These are phyloP conservation scores for Kalanchoe fedtschenkoi DNA, from an alignment of 164 flowering plant species.

Conservation along the genomic window DNA sequence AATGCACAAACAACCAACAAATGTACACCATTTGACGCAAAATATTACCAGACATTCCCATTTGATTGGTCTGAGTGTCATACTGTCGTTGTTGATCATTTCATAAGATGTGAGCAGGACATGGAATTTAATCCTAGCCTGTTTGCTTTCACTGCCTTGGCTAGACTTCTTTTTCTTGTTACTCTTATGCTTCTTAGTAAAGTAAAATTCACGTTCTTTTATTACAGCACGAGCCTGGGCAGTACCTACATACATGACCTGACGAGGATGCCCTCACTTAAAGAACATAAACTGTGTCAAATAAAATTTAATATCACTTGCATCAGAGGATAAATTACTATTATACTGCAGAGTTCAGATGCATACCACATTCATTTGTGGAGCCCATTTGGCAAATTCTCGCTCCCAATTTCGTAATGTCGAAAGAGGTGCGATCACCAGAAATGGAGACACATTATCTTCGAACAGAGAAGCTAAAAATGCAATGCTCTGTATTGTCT, in stretches of 20 bases:
- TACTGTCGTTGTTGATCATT: conserved; percentile 78
- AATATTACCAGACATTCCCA: conserved; percentile 90
- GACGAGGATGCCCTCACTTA: conserved; percentile 13
- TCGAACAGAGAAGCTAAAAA: conserved; percentile 78
- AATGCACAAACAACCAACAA: conserved; percentile 1
- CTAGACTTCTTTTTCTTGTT: conserved; percentile 71
- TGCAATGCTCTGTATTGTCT: conserved; percentile 98
- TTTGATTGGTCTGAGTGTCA: conserved; percentile 68
- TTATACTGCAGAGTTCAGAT: neutral
- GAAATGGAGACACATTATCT: conserved; percentile 56
- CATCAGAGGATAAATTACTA: neutral
- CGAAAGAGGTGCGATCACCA: conserved; percentile 96
- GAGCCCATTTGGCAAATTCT: conserved; percentile 99
- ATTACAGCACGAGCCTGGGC: conserved; percentile 72
- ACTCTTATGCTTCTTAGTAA: conserved; percentile 53
- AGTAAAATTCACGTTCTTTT: conserved; percentile 72
- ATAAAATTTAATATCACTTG: neutral
- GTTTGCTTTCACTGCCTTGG: conserved; percentile 59
- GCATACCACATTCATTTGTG: conserved; percentile 97
- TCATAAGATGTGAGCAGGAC: conserved; percentile 95
- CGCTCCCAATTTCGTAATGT: conserved; percentile 98
- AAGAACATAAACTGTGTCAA: neutral
- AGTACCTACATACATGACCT: conserved; percentile 95
- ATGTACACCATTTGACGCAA: conserved; percentile 7
- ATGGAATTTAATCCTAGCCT: conserved; percentile 87